Base-by-base conservation (phyloP, 2,329 filamentous ascomycete species). In the Calonectria leucothoes region DNA sequence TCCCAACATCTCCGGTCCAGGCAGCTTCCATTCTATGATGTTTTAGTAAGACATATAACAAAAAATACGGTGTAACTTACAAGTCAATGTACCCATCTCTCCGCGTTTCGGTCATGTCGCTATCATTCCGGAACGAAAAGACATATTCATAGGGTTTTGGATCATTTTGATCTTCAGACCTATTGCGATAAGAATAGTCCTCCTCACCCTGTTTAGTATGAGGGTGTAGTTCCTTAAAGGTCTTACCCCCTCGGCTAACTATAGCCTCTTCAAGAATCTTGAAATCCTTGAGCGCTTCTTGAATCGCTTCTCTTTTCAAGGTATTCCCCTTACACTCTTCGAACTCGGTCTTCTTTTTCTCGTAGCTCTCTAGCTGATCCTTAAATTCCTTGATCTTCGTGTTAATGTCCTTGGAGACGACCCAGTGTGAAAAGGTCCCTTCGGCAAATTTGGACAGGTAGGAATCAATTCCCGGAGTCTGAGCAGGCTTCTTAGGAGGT, bases 1-100 rank as follows among this genome's bases (percentile, higher is more conserved):
- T 91, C 1, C 90, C 86, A 1, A 93, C 76, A 76, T 97, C 90
- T n/a, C 93, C 93, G 6, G 79, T 78, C 94, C 94, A 97, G 6
- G 91, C 91, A 42, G 94, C 94, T 80, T 96, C 91, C 81, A 94
- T 94, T 10, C 90, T 91, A 23, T 20, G 11, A 33, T 8, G 35
- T 51, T 59, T 81, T 77, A 77, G 74, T 42, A 17, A 25, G 14
- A 17, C n/a, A 10, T 1, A 27, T 48, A 25, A 23, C 3, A 12
- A 15, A 20, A 12, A 69, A 31, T 0, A 45, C 12, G 15, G 5
- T 33, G 25, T 20, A 3, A 86, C 90, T 87, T 84, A 92, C 85
- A 96, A 83, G 74, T 90, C 85, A 7, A 93, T 74, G 74, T 95
- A 96, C 0, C 89, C 92, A 39, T 87, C 84, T 31, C 86, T 87